phyloP scores from a whole-genome alignment of 345 rosid genomes.

The Lepidium didymum region DNA sequence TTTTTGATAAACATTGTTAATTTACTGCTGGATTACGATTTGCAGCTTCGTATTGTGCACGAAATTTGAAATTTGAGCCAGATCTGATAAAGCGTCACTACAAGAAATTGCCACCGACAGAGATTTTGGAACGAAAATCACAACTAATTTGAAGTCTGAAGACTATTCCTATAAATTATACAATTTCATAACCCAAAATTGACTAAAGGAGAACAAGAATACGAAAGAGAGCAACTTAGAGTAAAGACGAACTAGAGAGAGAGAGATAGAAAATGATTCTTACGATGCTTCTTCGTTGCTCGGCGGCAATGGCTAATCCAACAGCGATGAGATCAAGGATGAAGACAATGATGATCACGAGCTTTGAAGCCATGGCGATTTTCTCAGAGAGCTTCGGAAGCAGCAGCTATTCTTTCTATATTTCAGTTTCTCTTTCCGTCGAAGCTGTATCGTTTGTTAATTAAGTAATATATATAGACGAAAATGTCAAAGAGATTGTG shows the following conservation, averaged over 20 bases:
- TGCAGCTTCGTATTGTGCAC: neutral
- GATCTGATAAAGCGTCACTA: constrained; percentile 17
- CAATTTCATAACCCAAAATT: neutral
- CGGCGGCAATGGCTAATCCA: constrained; percentile 92
- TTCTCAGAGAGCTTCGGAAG: neutral
- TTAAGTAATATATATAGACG: neutral
- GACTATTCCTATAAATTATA: neutral
- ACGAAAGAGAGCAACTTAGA: neutral
- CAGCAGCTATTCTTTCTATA: neutral
- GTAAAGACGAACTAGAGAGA: neutral
- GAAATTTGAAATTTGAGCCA: neutral
- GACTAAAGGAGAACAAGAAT: neutral
- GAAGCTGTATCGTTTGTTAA: neutral
- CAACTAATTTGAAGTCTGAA: neutral
- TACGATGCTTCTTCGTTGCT: constrained; percentile 91
- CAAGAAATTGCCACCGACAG: constrained; percentile 16
- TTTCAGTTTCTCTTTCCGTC: constrained; percentile 11
- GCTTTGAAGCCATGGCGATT: constrained; percentile 77
- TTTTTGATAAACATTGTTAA: neutral
- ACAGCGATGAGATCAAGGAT: constrained; percentile 84
- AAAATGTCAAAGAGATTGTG: constrained; percentile 14
- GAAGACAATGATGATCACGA: constrained; percentile 55
- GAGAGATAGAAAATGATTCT: constrained; percentile 20
- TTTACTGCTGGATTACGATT: neutral
- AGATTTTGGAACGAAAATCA: neutral